A percentile compares a stretch with the other conserved stretches of the same genome.
phyloP scores from a whole-genome alignment of 1,139 yeast species.

The Zygoascus sp. region DNA sequence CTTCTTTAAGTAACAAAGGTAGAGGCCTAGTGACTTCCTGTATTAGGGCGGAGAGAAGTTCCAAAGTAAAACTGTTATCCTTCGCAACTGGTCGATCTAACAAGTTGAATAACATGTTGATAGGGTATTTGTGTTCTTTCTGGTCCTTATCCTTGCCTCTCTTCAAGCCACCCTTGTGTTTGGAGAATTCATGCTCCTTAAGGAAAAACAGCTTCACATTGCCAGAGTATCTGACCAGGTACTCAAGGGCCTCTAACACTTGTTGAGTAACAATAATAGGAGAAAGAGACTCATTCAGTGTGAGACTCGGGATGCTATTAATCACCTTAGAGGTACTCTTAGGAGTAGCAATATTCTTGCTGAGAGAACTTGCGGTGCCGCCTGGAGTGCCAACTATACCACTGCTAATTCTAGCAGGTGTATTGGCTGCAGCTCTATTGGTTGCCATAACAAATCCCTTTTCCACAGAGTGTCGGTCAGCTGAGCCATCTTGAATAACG shows the following conservation, averaged over 20 bases:
- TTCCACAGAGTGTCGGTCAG: constrained; percentile 58
- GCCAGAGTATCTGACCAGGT: constrained; percentile 61
- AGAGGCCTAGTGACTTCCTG: constrained; percentile 77
- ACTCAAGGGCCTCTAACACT: constrained; percentile 69
- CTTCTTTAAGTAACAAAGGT: constrained; percentile 32
- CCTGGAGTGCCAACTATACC: constrained; percentile 16
- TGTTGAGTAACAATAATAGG: constrained; percentile 73
- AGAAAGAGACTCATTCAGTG: constrained; percentile 47
- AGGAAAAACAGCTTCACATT: constrained; percentile 69
- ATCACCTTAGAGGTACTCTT: constrained; percentile 14
- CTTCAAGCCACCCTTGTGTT: constrained; percentile 22
- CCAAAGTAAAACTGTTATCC: constrained; percentile 73
- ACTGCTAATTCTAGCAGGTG: constrained; percentile 16
- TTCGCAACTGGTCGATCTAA: constrained; percentile 60
- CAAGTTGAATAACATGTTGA: constrained; percentile 61
- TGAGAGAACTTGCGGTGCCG: constrained; percentile 4
- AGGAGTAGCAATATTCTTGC: constrained; percentile 22
- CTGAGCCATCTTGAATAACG: constrained; percentile 69
- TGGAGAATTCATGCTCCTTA: constrained; percentile 67
- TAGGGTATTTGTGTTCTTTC: constrained; percentile 52
- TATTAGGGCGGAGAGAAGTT: constrained; percentile 65
- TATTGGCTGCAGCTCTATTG: constrained; percentile 27
- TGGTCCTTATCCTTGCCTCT: constrained; percentile 38
- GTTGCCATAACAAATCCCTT: constrained; percentile 58
- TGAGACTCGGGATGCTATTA: constrained; percentile 27